phyloP scores from a whole-genome alignment of 192 early-diverging fungal genomes.

The Coemansia sp. region DNA sequence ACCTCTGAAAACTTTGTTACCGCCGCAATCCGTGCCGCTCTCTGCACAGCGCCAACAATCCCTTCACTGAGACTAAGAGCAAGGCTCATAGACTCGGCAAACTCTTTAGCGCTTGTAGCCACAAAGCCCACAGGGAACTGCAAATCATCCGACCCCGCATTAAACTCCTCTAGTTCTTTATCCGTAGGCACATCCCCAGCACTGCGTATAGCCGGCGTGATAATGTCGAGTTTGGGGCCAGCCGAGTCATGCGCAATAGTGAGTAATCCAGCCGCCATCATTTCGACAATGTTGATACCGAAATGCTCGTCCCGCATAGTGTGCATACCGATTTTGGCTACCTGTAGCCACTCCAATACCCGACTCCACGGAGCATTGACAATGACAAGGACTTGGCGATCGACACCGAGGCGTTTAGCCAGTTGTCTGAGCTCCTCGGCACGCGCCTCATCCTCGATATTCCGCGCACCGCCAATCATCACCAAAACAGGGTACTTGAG shows the following conservation, averaged over 20 bases:
- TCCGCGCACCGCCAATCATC: constrained; percentile 85
- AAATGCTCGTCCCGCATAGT: constrained; percentile 99
- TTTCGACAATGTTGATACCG: constrained; percentile 97
- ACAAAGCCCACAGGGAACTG: constrained; percentile 62
- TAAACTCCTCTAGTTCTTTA: constrained; percentile 28
- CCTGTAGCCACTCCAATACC: constrained; percentile 65
- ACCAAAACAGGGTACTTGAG: constrained; percentile 61
- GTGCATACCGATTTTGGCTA: constrained; percentile 81
- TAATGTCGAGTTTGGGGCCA: constrained; percentile 50
- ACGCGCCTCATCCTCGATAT: constrained; percentile 73
- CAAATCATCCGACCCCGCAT: not conserved
- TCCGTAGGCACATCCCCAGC: not conserved
- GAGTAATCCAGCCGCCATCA: constrained; percentile 73
- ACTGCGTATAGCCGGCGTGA: constrained; percentile 39
- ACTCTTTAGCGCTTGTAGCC: constrained; percentile 64
- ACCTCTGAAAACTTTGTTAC: constrained; percentile 73
- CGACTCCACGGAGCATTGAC: constrained; percentile 79
- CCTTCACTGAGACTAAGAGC: constrained; percentile 56
- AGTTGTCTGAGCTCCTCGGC: constrained; percentile 63
- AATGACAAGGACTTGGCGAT: constrained; percentile 74
- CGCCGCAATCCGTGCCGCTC: constrained; percentile 65
- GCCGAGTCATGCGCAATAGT: constrained; percentile 55
- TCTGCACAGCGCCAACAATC: constrained; percentile 58
- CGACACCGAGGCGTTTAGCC: constrained; percentile 59
- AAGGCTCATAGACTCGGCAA: constrained; percentile 57